Base-by-base conservation (phyloP, 139 green algal genomes). In the Ettlia oleoabundans region DNA sequence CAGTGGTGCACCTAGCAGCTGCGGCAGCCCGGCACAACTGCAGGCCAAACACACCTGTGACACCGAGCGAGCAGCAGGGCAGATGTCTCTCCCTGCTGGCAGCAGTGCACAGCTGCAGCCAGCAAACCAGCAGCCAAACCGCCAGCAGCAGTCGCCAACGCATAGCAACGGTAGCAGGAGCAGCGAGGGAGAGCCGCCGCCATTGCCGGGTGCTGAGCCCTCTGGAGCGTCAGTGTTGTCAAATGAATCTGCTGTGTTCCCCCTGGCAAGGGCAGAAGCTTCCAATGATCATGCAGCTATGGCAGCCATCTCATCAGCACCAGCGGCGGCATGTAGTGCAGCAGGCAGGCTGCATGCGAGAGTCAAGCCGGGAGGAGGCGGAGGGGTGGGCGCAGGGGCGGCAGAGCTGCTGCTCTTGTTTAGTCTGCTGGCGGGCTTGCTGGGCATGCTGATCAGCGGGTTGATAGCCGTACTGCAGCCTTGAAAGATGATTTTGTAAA, bases 191-290 rank as follows among this genome's bases (percentile, higher is more conserved):
- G n/a, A 21, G 41, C 41, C 38, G 9, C n/a, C 37, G 2, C 10
- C 53, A 1, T 33, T 26, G 51, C 35, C 62, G 69, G 69, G 15
- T 1, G 40, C 74, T 10, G 73, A 69, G 53, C 37, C 22, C 52
- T 80, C 73, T 4, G 40, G 24, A 15, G 73, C 37, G 1, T 80
- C 73, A 21, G 53, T 80, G 7, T 10, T 77, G 15, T 77, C 70
- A 1, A 42, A 77, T 15, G 21, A 40, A 24, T 77, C 70, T 1
- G 47, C 28, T 15, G 33, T 77, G 22, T 80, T 80, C 15, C 73
- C 73, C 2, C 52, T 80, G 37, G 73, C 73, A 28, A 51, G 73
- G 37, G 73, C 73, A 55, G 73, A 80, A 4, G 73, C 73, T 1
- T 80, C 53, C 3, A 33, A 51, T 3, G 73, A 64, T 35, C 24